Evolutionary conservation across 352 stramenopile genomes (phyloP), one percentile per base, ranked within the genome.

Genomic region (Phytophthora cajani): DNA sequence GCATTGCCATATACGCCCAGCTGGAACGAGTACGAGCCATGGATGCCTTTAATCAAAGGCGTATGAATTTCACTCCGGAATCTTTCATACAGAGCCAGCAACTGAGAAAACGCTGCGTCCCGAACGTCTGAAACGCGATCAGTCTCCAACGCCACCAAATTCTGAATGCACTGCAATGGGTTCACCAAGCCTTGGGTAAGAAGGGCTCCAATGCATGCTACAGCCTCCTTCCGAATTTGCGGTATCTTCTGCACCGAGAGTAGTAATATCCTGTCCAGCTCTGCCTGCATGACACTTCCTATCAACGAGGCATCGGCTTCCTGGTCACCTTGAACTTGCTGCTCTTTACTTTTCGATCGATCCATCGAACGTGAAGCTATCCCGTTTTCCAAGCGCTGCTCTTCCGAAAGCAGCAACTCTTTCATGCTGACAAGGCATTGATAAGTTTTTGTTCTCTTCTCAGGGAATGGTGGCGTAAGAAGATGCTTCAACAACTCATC

Each of bases 231-330:
- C 21, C 89, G 85, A 57, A 97, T 85, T 60, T 83, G 80, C 9
- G 81, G 68, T 46, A 83, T 65, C 21, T 89, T 89, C 6, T 86
- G 64, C 4, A 91, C 38, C 17, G 76, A 78, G n/a, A 94, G 50
- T 23, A 52, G 21, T 60, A 95, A 68, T 11, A 94, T 74, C 40
- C 92, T 89, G 11, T 55, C 54, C 12, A 97, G 68, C 44, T 97
- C 85, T n/a, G 79, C 88, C 67, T 95, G 88, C 87, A 95, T 95
- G 12, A 97, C 81, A 32, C 88, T 88, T 30, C 88, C 89, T 46
- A 97, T 95, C n/a, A 95, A 77, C 7, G 87, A 89, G 19, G 87
- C 87, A 33, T 95, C 88, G 14, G 84, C 87, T 79, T 95, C 87
- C 68, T 95, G 89, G 47, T 97, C 89, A n/a, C 89, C 88, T 71